Conservation (phyloP, 768 basidiomycete genomes). For the Basidioascus undulatus region DNA sequence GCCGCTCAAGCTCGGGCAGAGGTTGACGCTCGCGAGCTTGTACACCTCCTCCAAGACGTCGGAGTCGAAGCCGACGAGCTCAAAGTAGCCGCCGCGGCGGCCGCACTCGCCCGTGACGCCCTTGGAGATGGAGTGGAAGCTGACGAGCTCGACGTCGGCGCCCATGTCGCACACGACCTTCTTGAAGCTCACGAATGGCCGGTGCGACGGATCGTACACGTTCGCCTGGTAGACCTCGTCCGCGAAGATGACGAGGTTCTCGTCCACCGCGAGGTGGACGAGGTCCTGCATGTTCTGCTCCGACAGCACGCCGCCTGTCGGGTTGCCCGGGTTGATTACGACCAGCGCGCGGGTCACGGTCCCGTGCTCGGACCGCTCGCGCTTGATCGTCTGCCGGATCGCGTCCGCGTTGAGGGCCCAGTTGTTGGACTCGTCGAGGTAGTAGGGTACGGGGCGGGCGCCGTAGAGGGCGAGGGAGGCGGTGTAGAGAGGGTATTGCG, state of each 20-base stretch:
- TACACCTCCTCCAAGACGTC: conserved; percentile 69
- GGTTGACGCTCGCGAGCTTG: conserved; percentile 78
- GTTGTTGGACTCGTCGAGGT: conserved; percentile 46
- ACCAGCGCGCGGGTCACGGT: conserved; percentile 59
- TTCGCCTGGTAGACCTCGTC: conserved; percentile 98
- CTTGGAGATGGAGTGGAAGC: conserved; percentile 95
- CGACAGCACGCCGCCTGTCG: conserved; percentile 68
- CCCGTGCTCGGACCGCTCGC: conserved; percentile 37
- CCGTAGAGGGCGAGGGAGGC: conserved; percentile 68
- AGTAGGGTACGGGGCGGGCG: conserved; percentile 65
- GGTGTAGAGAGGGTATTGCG: conserved; percentile 94
- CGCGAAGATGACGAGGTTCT: conserved; percentile 69
- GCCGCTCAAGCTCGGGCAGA: conserved; percentile 74
- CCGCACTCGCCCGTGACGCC: conserved; percentile 93
- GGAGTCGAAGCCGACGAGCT: conserved; percentile 54
- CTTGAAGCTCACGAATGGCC: conserved; percentile 84
- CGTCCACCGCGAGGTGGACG: conserved; percentile 59
- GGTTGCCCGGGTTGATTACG: conserved; percentile 96
- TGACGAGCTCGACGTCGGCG: conserved; percentile 55
- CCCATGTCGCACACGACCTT: conserved; percentile 43
- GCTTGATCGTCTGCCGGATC: conserved; percentile 40
- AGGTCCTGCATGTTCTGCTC: conserved; percentile 44
- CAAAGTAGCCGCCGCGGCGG: conserved; percentile 89
- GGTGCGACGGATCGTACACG: conserved; percentile 36
- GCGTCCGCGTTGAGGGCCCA: conserved; percentile 60